Base-by-base conservation (phyloP, 208 protist genomes). In the Trypanosoma avium region DNA sequence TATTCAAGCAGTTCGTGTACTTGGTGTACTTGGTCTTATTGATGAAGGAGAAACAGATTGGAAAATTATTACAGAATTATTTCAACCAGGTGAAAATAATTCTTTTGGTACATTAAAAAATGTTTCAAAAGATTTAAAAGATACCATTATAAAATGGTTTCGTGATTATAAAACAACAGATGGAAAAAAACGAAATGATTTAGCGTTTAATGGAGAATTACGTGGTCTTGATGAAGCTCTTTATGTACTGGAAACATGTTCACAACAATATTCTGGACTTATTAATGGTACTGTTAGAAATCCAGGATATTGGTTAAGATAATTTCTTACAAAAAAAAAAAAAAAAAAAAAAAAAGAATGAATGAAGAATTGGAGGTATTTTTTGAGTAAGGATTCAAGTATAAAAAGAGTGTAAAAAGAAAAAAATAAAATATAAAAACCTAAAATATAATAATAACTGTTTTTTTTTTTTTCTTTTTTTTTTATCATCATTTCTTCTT, bases 21-120 rank as follows among this genome's bases (percentile, higher is more conserved):
- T 98, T 7, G 94, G 94, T 32, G 72, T 92, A 21, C 50, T 97
- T 8, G 91, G 75, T 3, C 76, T 98, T 21, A 94, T 98, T 57
- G 94, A 98, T 60, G 50, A 95, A 47, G 93, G 88, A 12, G 91
- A 98, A 73, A 92, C 90, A 29, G 94, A 98, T 68, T 98, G 92
- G 92, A 98, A 98, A 61, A 77, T 98, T 35, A 77, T 95, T 19
- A 75, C 76, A 0, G 81, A 88, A 70, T 43, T 69, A 8, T 60
- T 79, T 22, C 43, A 68, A 10, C 40, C 63, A 13, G 65, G 17
- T 0, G 74, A 58, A 2, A 13, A 6, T 0, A 72, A 79, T 8
- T 58, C 61, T 33, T 91, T 84, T 75, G 63, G 70, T 0, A 65
- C 13, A 36, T 57, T 91, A n/a, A 38, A 57, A 7, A 77, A 85